A percentile compares a stretch with the other conserved stretches of the same genome.
Conservation (phyloP, 2,329 filamentous ascomycete species). For the Pyricularia pennisetigena region DNA sequence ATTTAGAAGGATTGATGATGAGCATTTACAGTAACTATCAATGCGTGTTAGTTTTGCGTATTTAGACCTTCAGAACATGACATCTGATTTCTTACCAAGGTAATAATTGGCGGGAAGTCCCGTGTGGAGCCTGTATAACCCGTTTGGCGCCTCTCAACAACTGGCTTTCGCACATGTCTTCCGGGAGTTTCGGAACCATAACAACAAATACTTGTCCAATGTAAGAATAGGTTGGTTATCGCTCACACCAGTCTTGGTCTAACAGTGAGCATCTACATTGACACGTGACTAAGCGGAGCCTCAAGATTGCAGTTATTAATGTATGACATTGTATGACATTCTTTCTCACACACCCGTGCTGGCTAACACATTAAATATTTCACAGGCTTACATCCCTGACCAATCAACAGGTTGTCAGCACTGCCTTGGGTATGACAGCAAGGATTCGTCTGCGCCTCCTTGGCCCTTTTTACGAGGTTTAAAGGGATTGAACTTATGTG, state of each 20-base stretch:
- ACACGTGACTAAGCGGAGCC: neutral
- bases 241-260: neutral
- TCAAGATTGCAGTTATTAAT: neutral
- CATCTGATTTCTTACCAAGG: neutral
- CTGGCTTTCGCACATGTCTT: too few relatives aligned
- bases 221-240: neutral
- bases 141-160: too few relatives aligned
- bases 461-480: neutral
- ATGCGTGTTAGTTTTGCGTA: neutral
- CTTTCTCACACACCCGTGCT: neutral
- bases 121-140: too few relatives aligned
- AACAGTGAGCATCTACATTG: too few relatives aligned
- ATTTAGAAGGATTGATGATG: neutral
- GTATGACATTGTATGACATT: neutral
- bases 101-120: neutral
- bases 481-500: neutral
- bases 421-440: neutral
- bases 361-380: neutral
- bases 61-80: neutral
- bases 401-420: neutral
- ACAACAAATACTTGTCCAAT: neutral
- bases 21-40: neutral
- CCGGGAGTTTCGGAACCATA: too few relatives aligned
- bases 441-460: neutral
- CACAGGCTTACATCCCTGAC: neutral